These are phyloP conservation scores for Exophiala sp. DNA, from an alignment of 2,329 filamentous ascomycete species.

Conservation along the genomic window DNA sequence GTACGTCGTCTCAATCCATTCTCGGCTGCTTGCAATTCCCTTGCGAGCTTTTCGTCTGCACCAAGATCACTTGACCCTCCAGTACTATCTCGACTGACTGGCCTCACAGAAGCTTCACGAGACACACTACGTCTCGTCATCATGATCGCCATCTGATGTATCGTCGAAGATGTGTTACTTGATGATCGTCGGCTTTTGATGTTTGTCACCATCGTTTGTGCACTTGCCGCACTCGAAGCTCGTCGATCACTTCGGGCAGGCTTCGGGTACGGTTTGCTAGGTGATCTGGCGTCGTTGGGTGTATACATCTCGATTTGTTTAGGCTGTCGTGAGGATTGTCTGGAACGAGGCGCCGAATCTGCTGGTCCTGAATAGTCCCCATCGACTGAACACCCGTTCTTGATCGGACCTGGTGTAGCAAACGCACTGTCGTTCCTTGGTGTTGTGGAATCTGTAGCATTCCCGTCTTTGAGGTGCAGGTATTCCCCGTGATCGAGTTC, in stretches of 20 bases:
- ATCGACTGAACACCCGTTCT: slow-evolving; percentile 7
- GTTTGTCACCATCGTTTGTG: slow-evolving; percentile 15
- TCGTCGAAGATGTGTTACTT: slow-evolving; percentile 25
- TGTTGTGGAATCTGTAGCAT: not conserved
- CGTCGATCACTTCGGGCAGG: slow-evolving; percentile 12
- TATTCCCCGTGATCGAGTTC: slow-evolving; percentile 1
- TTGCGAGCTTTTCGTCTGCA: slow-evolving; percentile 26
- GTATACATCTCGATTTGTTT: slow-evolving; percentile 40
- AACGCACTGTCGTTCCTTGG: slow-evolving; percentile 2
- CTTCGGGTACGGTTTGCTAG: slow-evolving; percentile 16
- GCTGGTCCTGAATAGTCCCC: slow-evolving; percentile 28
- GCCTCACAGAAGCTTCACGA: slow-evolving; percentile 5
- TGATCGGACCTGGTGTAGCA: slow-evolving; percentile 12
- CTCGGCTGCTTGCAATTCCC: slow-evolving; percentile 27
- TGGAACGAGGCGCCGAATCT: slow-evolving; percentile 39
- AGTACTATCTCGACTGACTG: slow-evolving; percentile 14
- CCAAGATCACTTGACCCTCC: slow-evolving; percentile 24
- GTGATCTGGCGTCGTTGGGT: slow-evolving; percentile 31
- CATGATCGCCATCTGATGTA: slow-evolving; percentile 14
- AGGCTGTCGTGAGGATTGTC: slow-evolving; percentile 44
- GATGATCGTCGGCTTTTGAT: slow-evolving; percentile 23
- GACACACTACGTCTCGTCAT: slow-evolving; percentile 12
- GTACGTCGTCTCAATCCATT: slow-evolving; percentile 27
- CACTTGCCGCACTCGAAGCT: slow-evolving; percentile 23
- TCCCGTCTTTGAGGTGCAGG: not conserved